A percentile compares a stretch with the other conserved stretches of the same genome.
phyloP scores from a whole-genome alignment of 2,329 filamentous ascomycete genomes.

The Akanthomyces lecanii region DNA sequence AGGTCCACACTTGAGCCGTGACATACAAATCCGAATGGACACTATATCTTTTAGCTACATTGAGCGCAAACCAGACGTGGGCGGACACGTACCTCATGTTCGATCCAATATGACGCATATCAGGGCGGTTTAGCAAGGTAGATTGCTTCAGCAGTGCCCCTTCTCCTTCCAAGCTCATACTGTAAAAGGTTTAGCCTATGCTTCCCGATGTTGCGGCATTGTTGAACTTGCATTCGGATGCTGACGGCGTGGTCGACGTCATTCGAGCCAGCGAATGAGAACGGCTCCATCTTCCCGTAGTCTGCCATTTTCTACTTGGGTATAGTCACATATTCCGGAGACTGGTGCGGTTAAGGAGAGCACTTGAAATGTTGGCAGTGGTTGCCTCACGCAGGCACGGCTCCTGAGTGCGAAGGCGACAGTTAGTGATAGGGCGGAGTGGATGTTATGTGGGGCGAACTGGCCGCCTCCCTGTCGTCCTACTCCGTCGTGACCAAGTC shows the following conservation, averaged over 20 bases:
- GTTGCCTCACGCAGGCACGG: background rate
- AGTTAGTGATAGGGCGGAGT: background rate
- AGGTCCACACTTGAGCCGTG: conserved; percentile 89
- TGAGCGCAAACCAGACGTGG: background rate
- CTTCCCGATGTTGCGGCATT: background rate
- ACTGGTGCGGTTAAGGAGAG: background rate
- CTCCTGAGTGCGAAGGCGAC: background rate
- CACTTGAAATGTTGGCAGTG: background rate
- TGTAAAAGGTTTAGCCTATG: conserved; percentile 23
- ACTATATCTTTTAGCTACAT: conserved; percentile 38
- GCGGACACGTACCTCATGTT: conserved; percentile 59
- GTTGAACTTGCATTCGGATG: conserved; percentile 56
- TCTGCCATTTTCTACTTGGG: conserved; percentile 29
- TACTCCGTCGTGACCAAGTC: no score
- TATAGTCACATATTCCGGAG: background rate
- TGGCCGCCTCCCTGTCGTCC: no score
- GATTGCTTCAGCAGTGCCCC: conserved; percentile 49
- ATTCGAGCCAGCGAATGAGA: conserved; percentile 89
- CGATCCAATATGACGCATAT: conserved; percentile 82
- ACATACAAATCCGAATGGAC: conserved; percentile 85
- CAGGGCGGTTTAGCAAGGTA: conserved; percentile 70
- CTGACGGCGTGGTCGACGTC: conserved; percentile 70
- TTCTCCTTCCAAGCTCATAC: conserved; percentile 46
- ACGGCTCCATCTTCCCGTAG: conserved; percentile 73
- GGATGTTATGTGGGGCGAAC: no score